Evolutionary conservation across 805 yeast species (phyloP), one percentile per base, ranked within the genome.

Genomic region (Starmerella potacharoeniae): DNA sequence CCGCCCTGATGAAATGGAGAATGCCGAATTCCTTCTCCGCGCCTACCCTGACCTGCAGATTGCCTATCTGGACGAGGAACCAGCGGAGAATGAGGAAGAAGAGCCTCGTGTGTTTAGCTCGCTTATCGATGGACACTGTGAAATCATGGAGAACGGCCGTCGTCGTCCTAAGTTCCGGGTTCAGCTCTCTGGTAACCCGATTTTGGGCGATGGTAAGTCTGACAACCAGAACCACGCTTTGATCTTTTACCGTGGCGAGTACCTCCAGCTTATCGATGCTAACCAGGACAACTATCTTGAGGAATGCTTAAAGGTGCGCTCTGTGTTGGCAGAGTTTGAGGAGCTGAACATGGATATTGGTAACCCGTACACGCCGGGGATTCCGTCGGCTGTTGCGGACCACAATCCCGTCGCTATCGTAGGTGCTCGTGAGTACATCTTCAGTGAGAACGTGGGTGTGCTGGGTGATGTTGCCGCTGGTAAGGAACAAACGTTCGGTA

Each of bases 381-480:
- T 78, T 30, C 60, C 52, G 54, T 53, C 57, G 44, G 63, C 63
- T 29, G 59, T 60, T 54, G 62, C 69, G 34, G 58, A 58, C 30
- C 54, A 59, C 60, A n/a, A 59, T 53, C 90, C 93, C 1, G 95
- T 91, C 16, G 97, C 97, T 0, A 89, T 91, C 63, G 77, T 91
- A 44, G 97, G 97, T 44, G 96, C 97, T 0, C 79, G 97, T 64
- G 97, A 91, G 67, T 89, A 88, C 67, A 89, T 91, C 34, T 91
- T 91, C 71, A 85, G 95, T 2, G 97, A 90, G 69, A 86, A 86
- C 65, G 81, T 87, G 57, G 97, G 97, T 56, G 84, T 90, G 11
- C 73, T 90, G 43, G 97, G 97, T 49, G 97, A 90, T 70, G 86
- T 90, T 62, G 97, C 97, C 28, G 97, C 97, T 22, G 96, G 96